Conservation (phyloP, 78 protist genomes). For the Bodo saltans region DNA sequence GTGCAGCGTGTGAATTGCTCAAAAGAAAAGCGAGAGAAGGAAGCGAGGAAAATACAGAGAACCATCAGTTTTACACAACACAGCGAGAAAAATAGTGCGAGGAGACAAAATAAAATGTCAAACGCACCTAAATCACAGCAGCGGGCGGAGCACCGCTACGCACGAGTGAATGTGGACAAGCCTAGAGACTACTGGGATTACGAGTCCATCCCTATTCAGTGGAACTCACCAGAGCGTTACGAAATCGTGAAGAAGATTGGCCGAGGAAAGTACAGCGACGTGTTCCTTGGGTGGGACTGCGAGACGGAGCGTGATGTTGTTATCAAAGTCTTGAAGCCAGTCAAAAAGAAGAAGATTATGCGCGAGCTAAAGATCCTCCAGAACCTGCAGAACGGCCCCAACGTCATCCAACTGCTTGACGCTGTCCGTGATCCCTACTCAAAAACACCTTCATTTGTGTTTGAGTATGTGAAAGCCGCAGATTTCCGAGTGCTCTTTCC, state of each 20-base stretch:
- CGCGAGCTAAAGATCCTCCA: conserved; percentile 96
- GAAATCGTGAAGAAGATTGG: conserved; percentile 86
- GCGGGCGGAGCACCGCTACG: conserved; percentile 34
- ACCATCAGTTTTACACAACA: too few relatives aligned
- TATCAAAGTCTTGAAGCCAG: conserved; percentile 81
- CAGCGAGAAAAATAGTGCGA: too few relatives aligned
- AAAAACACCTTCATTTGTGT: conserved; percentile 85
- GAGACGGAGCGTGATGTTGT: conserved; percentile 54
- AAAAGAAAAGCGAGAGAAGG: too few relatives aligned
- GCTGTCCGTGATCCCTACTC: conserved; percentile 94
- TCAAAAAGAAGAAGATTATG: conserved; percentile 87
- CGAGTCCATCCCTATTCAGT: conserved; percentile 32
- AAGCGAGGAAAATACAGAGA: too few relatives aligned
- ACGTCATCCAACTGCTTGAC: conserved; percentile 91
- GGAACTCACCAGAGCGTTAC: neutral
- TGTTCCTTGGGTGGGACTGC: conserved; percentile 92
- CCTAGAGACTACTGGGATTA: conserved; percentile 72
- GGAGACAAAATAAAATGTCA: too few relatives aligned
- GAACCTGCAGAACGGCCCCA: conserved; percentile 92
- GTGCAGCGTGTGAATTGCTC: too few relatives aligned
- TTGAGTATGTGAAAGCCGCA: conserved; percentile 90
- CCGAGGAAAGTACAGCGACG: conserved; percentile 99
- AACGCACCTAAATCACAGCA: too few relatives aligned
- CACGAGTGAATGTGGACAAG: conserved; percentile 44
- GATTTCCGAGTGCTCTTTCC: conserved; percentile 94